A percentile compares a stretch with the other conserved stretches of the same genome.
Evolutionary conservation across 2,329 filamentous ascomycete species (phyloP).

Genomic region (Trichoderma koningiopsis): DNA sequence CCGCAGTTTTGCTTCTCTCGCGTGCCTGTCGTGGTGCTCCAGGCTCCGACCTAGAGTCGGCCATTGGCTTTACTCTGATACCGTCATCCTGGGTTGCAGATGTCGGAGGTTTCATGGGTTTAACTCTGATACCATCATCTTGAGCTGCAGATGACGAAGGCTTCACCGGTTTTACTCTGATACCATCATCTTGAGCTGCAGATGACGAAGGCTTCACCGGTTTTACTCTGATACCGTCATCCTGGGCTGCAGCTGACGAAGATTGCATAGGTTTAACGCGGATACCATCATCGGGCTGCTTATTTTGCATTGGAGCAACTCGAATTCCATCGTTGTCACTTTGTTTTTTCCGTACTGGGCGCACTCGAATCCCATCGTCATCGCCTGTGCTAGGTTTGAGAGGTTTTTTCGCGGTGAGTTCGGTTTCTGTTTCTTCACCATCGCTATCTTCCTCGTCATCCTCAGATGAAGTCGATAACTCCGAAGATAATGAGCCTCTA

Average conservation of each 20-base stretch:
- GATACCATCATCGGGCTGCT: constrained; percentile 39
- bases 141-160: constrained; percentile 24
- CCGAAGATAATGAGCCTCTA: constrained; percentile 29
- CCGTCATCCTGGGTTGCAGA: constrained; percentile 34
- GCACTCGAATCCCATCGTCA: constrained; percentile 50
- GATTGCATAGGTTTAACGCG: constrained; percentile 34
- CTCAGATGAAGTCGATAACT: constrained; percentile 27
- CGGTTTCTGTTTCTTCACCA: constrained; percentile 34
- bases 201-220: constrained; percentile 27
- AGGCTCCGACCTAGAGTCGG: constrained; percentile 32
- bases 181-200: constrained; percentile 35
- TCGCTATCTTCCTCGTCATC: constrained; percentile 36
- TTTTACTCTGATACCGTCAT: constrained; percentile 41
- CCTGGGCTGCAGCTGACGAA: constrained; percentile 26
- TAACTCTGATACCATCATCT: constrained; percentile 39
- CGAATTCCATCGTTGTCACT: constrained; percentile 47
- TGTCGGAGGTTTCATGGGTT: constrained; percentile 27
- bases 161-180: constrained; percentile 34
- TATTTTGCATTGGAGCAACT: constrained; percentile 43
- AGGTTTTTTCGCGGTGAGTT: constrained; percentile 34
- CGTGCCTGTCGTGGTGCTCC: constrained; percentile 32
- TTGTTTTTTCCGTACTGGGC: constrained; percentile 41
- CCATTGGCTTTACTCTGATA: constrained; percentile 37
- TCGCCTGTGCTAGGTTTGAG: constrained; percentile 32
- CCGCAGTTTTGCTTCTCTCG: constrained; percentile 35